Conservation (phyloP, 208 protist genomes). For the Herpetomonas tarakana region DNA sequence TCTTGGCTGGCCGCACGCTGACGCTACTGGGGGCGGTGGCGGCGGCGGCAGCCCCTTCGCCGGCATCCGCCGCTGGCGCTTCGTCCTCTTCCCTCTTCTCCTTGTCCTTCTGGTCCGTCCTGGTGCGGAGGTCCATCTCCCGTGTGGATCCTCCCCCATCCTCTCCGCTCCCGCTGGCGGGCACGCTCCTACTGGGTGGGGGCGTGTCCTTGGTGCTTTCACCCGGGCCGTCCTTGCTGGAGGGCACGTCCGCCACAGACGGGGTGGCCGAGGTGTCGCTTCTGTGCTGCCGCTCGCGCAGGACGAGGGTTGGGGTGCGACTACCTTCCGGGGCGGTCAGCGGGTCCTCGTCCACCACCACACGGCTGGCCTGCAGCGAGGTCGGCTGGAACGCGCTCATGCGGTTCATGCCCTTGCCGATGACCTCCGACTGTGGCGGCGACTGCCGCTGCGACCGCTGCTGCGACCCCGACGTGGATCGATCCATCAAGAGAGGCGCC, state of each 20-base stretch:
- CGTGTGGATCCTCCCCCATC: neutral
- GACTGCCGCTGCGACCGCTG: no score
- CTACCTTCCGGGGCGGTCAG: neutral
- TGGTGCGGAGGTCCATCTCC: neutral
- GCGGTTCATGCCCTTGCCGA: neutral
- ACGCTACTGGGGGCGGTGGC: no score
- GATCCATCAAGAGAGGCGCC: constrained; percentile 5
- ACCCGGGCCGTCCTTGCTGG: neutral
- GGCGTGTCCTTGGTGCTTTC: neutral
- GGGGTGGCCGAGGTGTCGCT: no score
- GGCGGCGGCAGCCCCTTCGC: no score
- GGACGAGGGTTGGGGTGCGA: neutral
- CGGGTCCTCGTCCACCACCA: neutral
- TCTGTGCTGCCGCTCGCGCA: neutral
- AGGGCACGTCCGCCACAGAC: neutral
- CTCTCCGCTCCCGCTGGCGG: no score
- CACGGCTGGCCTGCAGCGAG: neutral
- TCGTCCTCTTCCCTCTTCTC: no score
- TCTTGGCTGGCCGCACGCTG: no score
- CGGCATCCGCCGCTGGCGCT: no score
- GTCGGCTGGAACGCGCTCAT: neutral
- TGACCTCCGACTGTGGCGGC: neutral
- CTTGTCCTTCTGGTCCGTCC: no score
- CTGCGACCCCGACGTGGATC: neutral
- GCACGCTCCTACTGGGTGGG: neutral